Evolutionary conservation across 1,284 basidiomycete genomes (phyloP).

Genomic region (Stygiomarasmius scandens): DNA sequence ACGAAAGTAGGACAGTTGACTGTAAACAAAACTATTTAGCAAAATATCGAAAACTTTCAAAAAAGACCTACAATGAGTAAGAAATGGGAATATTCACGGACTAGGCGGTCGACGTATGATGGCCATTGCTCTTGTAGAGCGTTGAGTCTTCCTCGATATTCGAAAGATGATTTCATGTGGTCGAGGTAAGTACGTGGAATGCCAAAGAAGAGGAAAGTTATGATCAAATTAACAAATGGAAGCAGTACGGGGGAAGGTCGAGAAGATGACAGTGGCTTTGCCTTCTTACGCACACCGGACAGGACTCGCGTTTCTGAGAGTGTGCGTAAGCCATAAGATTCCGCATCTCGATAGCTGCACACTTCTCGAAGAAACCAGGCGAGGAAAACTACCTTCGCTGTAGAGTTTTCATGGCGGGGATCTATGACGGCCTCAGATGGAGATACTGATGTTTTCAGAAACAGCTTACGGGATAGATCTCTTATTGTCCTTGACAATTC

Average conservation of each 20-base stretch:
- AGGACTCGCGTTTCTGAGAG: constrained; percentile 30
- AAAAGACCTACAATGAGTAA: constrained; percentile 47
- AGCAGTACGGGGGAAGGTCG: constrained; percentile 24
- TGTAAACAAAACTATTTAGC: constrained; percentile 21
- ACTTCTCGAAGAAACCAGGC: constrained; percentile 51
- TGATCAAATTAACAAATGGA: constrained; percentile 36
- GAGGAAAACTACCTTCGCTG: constrained; percentile 45
- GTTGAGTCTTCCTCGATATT: constrained; percentile 50
- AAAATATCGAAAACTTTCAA: neutral
- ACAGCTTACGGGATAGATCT: constrained; percentile 31
- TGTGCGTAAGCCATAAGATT: constrained; percentile 45
- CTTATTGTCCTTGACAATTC: constrained; percentile 43
- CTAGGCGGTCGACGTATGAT: constrained; percentile 48
- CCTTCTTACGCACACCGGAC: constrained; percentile 25
- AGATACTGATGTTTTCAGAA: neutral
- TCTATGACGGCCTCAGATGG: constrained; percentile 22
- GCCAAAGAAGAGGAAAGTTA: constrained; percentile 51
- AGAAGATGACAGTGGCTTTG: constrained; percentile 19
- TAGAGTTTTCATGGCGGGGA: constrained; percentile 32
- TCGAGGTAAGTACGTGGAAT: constrained; percentile 53
- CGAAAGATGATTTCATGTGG: constrained; percentile 49
- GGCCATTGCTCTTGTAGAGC: constrained; percentile 52
- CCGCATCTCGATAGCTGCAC: constrained; percentile 49
- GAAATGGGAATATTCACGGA: constrained; percentile 56
- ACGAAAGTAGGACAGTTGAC: constrained; percentile 63